Conservation (phyloP, 306 rosid species). For the Fragaria vesca region DNA sequence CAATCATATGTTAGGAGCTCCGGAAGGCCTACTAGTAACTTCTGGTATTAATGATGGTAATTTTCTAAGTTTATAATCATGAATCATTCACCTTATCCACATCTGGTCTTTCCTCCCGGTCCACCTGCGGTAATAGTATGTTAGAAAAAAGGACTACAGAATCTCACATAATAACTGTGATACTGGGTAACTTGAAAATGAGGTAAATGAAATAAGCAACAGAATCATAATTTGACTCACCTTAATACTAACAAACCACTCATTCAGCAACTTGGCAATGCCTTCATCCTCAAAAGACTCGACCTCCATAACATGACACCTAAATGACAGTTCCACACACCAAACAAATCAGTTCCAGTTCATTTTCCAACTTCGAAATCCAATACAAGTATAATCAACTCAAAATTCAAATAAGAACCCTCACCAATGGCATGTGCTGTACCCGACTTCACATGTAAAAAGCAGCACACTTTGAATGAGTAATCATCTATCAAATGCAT, state of each 20-base stretch:
- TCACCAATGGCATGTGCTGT: slow-evolving; percentile 98
- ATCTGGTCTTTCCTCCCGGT: slow-evolving; percentile 95
- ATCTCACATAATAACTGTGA: no score
- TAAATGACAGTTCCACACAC: slow-evolving; percentile 30
- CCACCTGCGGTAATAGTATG: slow-evolving; percentile 62
- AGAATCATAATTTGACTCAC: slow-evolving; percentile 29
- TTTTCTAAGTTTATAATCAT: background rate
- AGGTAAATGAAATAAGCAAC: slow-evolving; percentile 11
- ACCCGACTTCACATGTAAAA: slow-evolving; percentile 63
- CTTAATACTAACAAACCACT: slow-evolving; percentile 93
- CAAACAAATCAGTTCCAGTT: slow-evolving; percentile 24
- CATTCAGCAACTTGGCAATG: slow-evolving; percentile 74
- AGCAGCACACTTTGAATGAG: slow-evolving; percentile 26
- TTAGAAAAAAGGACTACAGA: slow-evolving; percentile 18
- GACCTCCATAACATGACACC: slow-evolving; percentile 99
- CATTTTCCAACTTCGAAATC: background rate
- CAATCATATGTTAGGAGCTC: background rate
- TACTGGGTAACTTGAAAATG: background rate
- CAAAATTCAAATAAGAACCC: slow-evolving; percentile 18
- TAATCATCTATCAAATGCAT: slow-evolving; percentile 23
- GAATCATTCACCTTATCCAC: slow-evolving; percentile 73
- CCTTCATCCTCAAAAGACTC: slow-evolving; percentile 89
- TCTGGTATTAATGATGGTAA: background rate
- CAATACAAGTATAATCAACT: background rate
- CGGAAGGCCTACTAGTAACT: background rate